Percentiles rank a stretch among this genome's conserved stretches.
phyloP scores from a whole-genome alignment of 257 asterid genomes.

The Primulina eburnea region DNA sequence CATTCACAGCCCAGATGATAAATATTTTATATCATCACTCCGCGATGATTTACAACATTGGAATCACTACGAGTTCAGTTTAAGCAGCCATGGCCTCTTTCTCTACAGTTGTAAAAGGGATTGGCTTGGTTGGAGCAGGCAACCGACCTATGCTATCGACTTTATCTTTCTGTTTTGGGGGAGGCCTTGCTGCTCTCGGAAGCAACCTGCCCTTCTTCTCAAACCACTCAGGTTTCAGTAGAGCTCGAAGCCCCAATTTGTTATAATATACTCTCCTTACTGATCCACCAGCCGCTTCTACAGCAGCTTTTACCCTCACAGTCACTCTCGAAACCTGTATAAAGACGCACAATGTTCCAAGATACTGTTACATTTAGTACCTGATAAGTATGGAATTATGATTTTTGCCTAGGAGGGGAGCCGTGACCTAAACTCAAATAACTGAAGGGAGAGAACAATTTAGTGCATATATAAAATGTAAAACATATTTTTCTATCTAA shows the following conservation, averaged over 20 bases:
- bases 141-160: slow-evolving; percentile 90
- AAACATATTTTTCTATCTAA: too few relatives aligned
- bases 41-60: slow-evolving; percentile 7
- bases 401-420: background rate
- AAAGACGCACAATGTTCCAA: background rate
- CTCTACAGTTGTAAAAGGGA: slow-evolving; percentile 59
- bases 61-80: slow-evolving; percentile 26
- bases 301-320: slow-evolving; percentile 87
- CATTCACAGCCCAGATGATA: too few relatives aligned
- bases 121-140: slow-evolving; percentile 89
- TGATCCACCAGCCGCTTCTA: slow-evolving; percentile 86
- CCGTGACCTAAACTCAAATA: background rate
- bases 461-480: background rate
- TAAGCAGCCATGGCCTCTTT: slow-evolving; percentile 40
- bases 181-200: slow-evolving; percentile 90
- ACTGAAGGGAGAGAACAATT: background rate
- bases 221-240: slow-evolving; percentile 93
- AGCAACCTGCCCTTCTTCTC: slow-evolving; percentile 92
- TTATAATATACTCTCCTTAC: slow-evolving; percentile 92
- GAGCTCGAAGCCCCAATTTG: slow-evolving; percentile 76
- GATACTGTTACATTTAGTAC: background rate
- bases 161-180: slow-evolving; percentile 75
- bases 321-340: slow-evolving; percentile 88
- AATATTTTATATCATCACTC: background rate
- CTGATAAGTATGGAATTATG: background rate